A percentile compares a stretch with the other conserved stretches of the same genome.
Evolutionary conservation across 2,329 filamentous ascomycete genomes (phyloP).

Genomic region (Fusarium globosum): DNA sequence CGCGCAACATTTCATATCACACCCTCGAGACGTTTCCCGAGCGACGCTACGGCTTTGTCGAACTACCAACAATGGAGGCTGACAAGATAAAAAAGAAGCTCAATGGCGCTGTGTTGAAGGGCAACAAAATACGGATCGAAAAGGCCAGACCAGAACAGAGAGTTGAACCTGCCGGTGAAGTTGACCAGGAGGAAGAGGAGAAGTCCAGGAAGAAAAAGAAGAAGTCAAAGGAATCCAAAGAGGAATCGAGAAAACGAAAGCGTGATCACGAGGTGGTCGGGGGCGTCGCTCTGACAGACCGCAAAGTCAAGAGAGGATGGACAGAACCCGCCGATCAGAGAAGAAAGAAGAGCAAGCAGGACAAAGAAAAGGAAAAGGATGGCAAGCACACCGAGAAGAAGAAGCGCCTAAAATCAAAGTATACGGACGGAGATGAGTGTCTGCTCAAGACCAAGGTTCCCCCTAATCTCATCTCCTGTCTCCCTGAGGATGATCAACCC

Average conservation of each 20-base stretch:
- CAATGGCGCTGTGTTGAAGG: conserved; percentile 86
- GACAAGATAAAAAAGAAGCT: conserved; percentile 93
- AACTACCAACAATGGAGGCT: conserved; percentile 82
- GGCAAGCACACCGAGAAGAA: conserved; percentile 66
- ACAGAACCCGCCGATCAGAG: conserved; percentile 71
- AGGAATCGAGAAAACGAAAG: conserved; percentile 61
- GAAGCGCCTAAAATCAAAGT: conserved; percentile 77
- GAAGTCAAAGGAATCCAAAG: conserved; percentile 51
- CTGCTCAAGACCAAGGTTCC: conserved; percentile 85
- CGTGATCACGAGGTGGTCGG: conserved; percentile 62
- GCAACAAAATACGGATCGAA: conserved; percentile 86
- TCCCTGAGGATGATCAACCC: conserved; percentile 55
- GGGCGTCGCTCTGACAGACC: conserved; percentile 78
- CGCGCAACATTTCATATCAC: conserved; percentile 90
- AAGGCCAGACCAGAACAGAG: conserved; percentile 72
- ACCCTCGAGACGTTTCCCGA: conserved; percentile 88
- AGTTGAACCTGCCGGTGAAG: conserved; percentile 49
- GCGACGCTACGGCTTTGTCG: conserved; percentile 88
- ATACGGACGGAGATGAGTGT: conserved; percentile 82
- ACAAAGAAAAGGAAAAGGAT: conserved; percentile 57
- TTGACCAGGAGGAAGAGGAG: conserved; percentile 47
- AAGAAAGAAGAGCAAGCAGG: conserved; percentile 61
- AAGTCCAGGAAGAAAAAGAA: conserved; percentile 48
- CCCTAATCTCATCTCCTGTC: conserved; percentile 56
- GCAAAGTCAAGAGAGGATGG: conserved; percentile 91